Base-by-base conservation (phyloP, 2,329 filamentous ascomycete genomes). In the Epichloe sibirici region DNA sequence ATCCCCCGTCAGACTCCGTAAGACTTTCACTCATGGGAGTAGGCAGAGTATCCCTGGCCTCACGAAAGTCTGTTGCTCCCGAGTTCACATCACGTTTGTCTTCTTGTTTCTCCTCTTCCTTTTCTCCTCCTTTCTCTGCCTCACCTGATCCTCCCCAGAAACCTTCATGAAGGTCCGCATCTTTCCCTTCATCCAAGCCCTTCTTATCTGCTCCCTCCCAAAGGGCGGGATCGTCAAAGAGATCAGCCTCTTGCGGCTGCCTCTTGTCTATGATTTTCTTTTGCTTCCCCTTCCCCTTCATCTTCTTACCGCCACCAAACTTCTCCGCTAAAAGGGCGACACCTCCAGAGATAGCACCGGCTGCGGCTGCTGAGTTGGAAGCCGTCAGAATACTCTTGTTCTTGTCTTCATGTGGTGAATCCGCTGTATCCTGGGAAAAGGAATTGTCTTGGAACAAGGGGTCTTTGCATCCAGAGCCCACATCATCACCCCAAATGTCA, bases 201-300 rank as follows among this genome's bases (percentile, higher is more conserved):
- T 66, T 72, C 55, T 66, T 67, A 45, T 74, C 69, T 12, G 66
- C 65, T 25, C 68, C 69, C 58, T 76, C 70, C 71, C 71, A 73
- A 28, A 74, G 60, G 15, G 66, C 63, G 49, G 69, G 63, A 57
- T 74, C 69, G 55, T 76, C 70, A 60, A 74, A 72, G 34, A 72
- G 59, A 57, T 74, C 71, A 45, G 75, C 71, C 13, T 69, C 67
- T 48, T 61, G 61, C 12, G 65, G 53, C 38, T 65, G 60, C 56
- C 68, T 65, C 56, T 69, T 69, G 57, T 74, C 72, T 54, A 69
- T 61, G 46, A 62, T 62, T 62, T 68, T 68, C 56, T 67, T 67
- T 48, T 69, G 49, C 51, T 56, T 60, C 28, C 53, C 56, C 52
- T 57, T 60, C 7, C 34, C 17, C 38, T 55, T 59, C 45, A 57